Conservation (phyloP, 208 protist species). For the Ichthyophonus hoferi region DNA sequence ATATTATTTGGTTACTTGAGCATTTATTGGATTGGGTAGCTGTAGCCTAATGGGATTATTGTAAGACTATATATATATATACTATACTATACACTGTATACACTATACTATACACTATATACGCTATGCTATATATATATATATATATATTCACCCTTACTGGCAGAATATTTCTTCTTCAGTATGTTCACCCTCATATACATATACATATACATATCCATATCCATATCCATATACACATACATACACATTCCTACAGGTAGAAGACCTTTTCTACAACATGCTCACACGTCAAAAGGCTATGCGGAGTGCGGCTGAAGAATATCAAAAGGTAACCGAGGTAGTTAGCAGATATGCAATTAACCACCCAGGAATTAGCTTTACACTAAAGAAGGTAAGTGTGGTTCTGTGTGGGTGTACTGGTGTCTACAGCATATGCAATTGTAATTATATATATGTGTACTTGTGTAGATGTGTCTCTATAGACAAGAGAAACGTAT, state of each 20-base stretch:
- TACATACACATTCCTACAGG: slow-evolving; percentile 55
- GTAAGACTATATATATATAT: not conserved
- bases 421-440: not conserved
- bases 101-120: not conserved
- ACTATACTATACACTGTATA: not conserved
- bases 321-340: slow-evolving; percentile 80
- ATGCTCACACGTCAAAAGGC: slow-evolving; percentile 72
- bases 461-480: slow-evolving; percentile 4
- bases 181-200: not conserved
- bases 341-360: slow-evolving; percentile 57
- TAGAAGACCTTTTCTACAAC: slow-evolving; percentile 86
- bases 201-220: not conserved
- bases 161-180: not conserved
- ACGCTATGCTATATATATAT: not conserved
- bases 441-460: not conserved
- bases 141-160: no score
- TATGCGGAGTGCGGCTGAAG: slow-evolving; percentile 75
- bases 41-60: no score
- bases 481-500: no score
- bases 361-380: slow-evolving; percentile 8
- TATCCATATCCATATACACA: not conserved
- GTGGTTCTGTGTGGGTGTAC: not conserved
- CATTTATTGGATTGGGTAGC: no score
- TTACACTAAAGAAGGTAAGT: slow-evolving; percentile 22
- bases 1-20: no score